Base-by-base conservation (phyloP, 495 filamentous ascomycete species). In the Chlorociboria aeruginascens region DNA sequence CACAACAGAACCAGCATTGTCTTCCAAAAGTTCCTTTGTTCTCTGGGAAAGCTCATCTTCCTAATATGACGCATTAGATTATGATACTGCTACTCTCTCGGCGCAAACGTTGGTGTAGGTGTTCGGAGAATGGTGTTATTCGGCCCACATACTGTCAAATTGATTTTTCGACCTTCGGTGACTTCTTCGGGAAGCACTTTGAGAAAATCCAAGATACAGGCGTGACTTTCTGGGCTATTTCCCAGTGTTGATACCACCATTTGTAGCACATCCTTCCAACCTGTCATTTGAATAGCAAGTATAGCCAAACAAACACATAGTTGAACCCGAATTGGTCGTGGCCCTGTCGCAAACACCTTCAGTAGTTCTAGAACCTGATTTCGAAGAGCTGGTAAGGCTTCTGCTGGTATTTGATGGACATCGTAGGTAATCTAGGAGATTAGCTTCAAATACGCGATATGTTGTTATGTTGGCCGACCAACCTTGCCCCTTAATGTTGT, bases 401-500 rank as follows among this genome's bases (percentile, higher is more conserved):
- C 74, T 43, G 81, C 71, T 12, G 87, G 83, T 41, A 99, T 75
- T 68, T 97, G 90, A 57, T 86, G 81, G 28, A 90, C 66, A 63
- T 90, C 85, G 58, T 85, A 90, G 40, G 82, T 78, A 47, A 90
- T 87, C 85, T 89, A 61, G 13, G 31, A 37, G 30, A 30, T 49
- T 13, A 50, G 48, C 49, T 32, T 44, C 2, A 16, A 30, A 44
- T 25, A 25, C 20, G 1, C 20, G 2, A 32, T 32, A 30, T 13
- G 16, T 16, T 13, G 16, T 16, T 2, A 20, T 28, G 25, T 35
- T 25, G n/a, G 6, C 13, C 50, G 54, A 46, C 71, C 58, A 72
- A 96, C 92, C 81, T 99, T 99, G 66, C 92, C 93, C 69, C 93
- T 95, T 60, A 99, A 69, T 38, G 92, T 97, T 29, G 88, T 95